Evolutionary conservation across 1,284 basidiomycete genomes (phyloP).

Genomic region (Sanghuangporus weigelae): DNA sequence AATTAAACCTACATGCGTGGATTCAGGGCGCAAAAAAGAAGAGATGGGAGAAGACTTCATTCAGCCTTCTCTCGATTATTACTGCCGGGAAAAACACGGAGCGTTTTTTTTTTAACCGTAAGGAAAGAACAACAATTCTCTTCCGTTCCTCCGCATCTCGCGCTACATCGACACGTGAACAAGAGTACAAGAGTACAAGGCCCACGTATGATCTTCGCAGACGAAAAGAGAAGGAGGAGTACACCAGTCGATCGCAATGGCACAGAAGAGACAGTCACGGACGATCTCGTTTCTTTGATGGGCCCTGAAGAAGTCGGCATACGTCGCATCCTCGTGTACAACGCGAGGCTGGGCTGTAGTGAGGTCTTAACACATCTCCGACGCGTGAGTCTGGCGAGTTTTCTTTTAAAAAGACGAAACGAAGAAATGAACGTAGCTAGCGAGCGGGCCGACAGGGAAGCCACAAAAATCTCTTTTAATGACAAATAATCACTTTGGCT

Average conservation of each 20-base stretch:
- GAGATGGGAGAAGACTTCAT: background rate
- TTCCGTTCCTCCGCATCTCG: background rate
- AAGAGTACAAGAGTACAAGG: background rate
- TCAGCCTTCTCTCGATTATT: background rate
- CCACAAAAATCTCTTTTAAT: background rate
- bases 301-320: background rate
- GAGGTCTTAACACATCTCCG: background rate
- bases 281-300: conserved; percentile 2
- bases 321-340: background rate
- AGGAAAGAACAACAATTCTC: background rate
- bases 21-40: background rate
- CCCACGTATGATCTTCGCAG: background rate
- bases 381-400: background rate
- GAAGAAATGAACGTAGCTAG: background rate
- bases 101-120: background rate
- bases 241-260: background rate
- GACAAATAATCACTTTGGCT: background rate
- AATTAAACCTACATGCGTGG: conserved; percentile 1
- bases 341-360: conserved; percentile 2
- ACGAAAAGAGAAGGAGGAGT: background rate
- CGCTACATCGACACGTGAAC: background rate
- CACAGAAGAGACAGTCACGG: background rate
- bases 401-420: background rate
- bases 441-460: background rate
- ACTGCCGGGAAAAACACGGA: background rate